phyloP scores from a whole-genome alignment of 257 asterid genomes.

The Voacanga thouarsii region DNA sequence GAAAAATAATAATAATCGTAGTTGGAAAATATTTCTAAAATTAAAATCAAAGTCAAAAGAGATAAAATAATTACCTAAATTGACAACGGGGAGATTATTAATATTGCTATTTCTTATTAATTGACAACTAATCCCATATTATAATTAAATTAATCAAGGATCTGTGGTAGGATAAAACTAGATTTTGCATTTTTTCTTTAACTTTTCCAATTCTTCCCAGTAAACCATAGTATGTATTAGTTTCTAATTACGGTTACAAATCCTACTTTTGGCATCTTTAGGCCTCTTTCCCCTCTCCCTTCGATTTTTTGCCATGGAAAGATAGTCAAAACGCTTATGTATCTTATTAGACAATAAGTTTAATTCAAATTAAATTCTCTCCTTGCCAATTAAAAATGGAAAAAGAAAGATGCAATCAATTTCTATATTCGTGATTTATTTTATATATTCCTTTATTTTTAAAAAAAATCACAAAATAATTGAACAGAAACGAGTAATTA shows the following conservation, averaged over 20 bases:
- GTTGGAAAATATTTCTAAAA: neutral
- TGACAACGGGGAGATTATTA: conserved; percentile 10
- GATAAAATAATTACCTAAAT: neutral
- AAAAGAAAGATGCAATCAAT: neutral
- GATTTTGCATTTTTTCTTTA: too few relatives aligned
- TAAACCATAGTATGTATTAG: neutral
- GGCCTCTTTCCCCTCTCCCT: neutral
- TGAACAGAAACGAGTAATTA: conserved; percentile 2
- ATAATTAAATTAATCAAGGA: neutral
- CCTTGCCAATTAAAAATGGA: neutral
- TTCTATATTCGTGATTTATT: neutral
- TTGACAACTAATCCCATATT: conserved; percentile 4
- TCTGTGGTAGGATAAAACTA: neutral
- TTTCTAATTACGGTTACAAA: too few relatives aligned
- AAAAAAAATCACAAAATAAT: conserved; percentile 6
- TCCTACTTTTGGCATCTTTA: neutral
- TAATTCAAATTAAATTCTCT: neutral
- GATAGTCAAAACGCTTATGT: neutral
- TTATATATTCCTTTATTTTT: neutral
- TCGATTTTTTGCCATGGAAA: neutral
- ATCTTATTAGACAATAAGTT: too few relatives aligned
- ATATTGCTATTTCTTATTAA: neutral
- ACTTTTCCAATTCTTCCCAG: neutral
- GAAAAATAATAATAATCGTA: too few relatives aligned
- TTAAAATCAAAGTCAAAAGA: neutral